phyloP scores from a whole-genome alignment of 306 rosid genomes.

The Fagus sylvatica region DNA sequence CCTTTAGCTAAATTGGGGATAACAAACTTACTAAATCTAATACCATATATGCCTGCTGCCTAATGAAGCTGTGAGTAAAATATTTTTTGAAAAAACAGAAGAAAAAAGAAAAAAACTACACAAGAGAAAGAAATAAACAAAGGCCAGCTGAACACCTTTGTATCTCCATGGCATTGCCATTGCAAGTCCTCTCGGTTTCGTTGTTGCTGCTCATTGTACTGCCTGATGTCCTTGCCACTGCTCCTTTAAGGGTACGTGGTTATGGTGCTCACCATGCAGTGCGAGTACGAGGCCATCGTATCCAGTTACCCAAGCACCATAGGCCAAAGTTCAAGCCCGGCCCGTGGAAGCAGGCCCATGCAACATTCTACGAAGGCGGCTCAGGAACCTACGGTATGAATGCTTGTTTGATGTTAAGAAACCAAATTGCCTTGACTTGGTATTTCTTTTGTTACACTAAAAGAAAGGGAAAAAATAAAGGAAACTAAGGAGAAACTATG shows the following conservation, averaged over 20 bases:
- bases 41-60: background rate
- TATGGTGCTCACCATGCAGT: background rate
- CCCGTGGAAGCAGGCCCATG: slow-evolving; percentile 66
- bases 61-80: background rate
- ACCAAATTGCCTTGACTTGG: background rate
- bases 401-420: background rate
- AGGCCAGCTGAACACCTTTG: background rate
- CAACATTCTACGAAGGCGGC: slow-evolving; percentile 77
- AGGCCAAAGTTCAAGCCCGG: slow-evolving; percentile 30
- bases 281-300: background rate
- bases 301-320: slow-evolving; percentile 10
- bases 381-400: slow-evolving; percentile 56
- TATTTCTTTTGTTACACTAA: background rate
- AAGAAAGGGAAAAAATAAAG: too few species aligned
- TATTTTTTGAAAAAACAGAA: background rate
- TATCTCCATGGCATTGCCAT: slow-evolving; percentile 24
- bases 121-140: background rate
- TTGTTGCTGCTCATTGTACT: slow-evolving; percentile 22
- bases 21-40: slow-evolving; percentile 16
- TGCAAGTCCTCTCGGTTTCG: slow-evolving; percentile 22
- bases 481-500: background rate
- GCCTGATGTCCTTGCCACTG: background rate
- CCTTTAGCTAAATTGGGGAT: background rate
- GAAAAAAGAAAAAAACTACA: background rate
- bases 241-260: background rate